A percentile compares a stretch with the other conserved stretches of the same genome.
phyloP scores from a whole-genome alignment of 2,329 filamentous ascomycete species.

The Cryphonectria parasitica region DNA sequence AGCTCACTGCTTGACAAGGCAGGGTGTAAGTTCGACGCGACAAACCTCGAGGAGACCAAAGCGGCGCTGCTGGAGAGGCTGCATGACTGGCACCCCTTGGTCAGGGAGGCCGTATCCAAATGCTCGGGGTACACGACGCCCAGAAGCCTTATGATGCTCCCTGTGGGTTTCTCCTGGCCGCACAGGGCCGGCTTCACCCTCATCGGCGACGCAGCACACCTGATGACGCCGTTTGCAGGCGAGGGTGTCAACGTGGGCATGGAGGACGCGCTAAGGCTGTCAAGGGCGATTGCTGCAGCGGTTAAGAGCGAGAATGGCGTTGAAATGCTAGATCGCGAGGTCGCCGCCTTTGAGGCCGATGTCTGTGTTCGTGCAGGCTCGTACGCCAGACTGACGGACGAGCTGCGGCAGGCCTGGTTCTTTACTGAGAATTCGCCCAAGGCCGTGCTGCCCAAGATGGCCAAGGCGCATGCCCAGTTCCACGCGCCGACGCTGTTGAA shows the following conservation, averaged over 20 bases:
- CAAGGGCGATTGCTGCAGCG: conserved; percentile 44
- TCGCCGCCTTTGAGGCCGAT: conserved; percentile 44
- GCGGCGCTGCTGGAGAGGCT: conserved; percentile 42
- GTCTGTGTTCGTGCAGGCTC: conserved; percentile 43
- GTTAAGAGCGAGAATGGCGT: conserved; percentile 8
- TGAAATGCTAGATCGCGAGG: conserved; percentile 39
- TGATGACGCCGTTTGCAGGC: conserved; percentile 62
- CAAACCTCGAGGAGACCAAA: conserved; percentile 44
- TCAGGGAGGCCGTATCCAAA: conserved; percentile 47
- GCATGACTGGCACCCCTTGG: conserved; percentile 46
- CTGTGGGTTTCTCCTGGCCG: conserved; percentile 52
- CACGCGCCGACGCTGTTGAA: conserved; percentile 38
- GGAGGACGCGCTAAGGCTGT: conserved; percentile 56
- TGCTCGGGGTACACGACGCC: conserved; percentile 44
- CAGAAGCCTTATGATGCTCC: conserved; percentile 57
- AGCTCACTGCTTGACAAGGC: conserved; percentile 39
- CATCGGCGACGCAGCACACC: conserved; percentile 63
- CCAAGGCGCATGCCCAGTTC: conserved; percentile 40
- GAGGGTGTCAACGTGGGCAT: conserved; percentile 64
- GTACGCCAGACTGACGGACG: conserved; percentile 34
- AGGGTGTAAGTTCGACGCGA: conserved; percentile 49
- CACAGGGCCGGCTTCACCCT: conserved; percentile 54
- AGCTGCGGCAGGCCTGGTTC: conserved; percentile 49
- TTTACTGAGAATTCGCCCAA: conserved; percentile 51
- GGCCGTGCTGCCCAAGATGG: conserved; percentile 44